These are phyloP conservation scores for Thielaviopsis euricoi DNA, from an alignment of 2,329 filamentous ascomycete species.

Conservation along the genomic window DNA sequence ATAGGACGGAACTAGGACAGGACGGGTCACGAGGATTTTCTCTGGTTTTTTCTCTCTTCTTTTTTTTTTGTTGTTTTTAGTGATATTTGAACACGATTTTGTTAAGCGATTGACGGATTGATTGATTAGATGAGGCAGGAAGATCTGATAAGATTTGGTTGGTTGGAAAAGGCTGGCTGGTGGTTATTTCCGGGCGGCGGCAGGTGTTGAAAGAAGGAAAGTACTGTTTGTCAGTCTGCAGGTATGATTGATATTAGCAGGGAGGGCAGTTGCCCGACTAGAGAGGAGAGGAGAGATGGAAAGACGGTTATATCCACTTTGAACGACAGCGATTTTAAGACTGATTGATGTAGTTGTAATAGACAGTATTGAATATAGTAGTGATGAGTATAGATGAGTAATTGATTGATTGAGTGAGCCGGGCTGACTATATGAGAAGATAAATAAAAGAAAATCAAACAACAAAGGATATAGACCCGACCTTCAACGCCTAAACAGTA, in stretches of 20 bases:
- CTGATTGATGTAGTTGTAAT: too few relatives aligned
- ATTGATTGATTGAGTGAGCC: background rate
- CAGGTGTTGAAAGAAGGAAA: too few relatives aligned
- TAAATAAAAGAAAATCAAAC: background rate
- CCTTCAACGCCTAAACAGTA: background rate
- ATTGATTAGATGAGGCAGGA: too few relatives aligned
- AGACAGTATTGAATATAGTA: too few relatives aligned
- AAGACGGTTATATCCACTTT: background rate
- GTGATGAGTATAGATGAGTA: too few relatives aligned
- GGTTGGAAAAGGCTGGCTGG: too few relatives aligned
- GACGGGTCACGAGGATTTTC: background rate
- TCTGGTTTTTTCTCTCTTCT: background rate
- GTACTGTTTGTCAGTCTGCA: too few relatives aligned
- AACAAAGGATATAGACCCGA: background rate
- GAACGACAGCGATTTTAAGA: background rate
- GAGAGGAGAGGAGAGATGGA: background rate
- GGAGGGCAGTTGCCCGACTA: background rate
- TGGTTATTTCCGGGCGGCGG: too few relatives aligned
- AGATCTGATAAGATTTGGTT: too few relatives aligned
- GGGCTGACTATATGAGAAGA: background rate
- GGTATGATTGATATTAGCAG: background rate
- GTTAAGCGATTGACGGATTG: background rate
- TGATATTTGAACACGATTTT: background rate
- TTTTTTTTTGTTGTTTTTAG: background rate
- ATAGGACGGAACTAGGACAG: background rate